phyloP scores from a whole-genome alignment of 257 asterid species.

The Paraleonurus japonicus region DNA sequence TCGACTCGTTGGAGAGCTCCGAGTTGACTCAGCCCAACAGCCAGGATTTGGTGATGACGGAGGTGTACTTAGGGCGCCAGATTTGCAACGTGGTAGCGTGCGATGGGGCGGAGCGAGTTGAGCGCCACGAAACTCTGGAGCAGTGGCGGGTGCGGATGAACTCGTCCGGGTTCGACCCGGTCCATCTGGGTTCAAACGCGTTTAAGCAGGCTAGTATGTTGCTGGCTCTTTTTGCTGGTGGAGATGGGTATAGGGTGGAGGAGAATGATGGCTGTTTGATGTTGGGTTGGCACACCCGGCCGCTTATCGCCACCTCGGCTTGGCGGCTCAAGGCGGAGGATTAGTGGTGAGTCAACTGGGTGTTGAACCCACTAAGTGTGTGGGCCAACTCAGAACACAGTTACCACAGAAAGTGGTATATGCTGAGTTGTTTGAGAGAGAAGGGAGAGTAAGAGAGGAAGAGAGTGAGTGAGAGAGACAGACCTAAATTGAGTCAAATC shows the following conservation, averaged over 20 bases:
- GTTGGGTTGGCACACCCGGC: constrained; percentile 89
- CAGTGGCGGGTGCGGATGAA: constrained; percentile 74
- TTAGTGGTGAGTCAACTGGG: constrained; percentile 28
- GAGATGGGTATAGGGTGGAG: constrained; percentile 78
- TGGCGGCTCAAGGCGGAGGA: constrained; percentile 53
- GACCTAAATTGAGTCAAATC: constrained; percentile 54
- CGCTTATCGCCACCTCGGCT: constrained; percentile 84
- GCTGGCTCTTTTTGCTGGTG: constrained; percentile 70
- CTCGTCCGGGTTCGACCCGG: constrained; percentile 65
- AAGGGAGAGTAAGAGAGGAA: no score
- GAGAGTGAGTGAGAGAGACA: constrained; percentile 35
- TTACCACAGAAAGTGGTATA: constrained; percentile 22
- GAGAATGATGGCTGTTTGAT: constrained; percentile 78
- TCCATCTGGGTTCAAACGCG: constrained; percentile 77
- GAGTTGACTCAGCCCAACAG: constrained; percentile 45
- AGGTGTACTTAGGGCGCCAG: constrained; percentile 72
- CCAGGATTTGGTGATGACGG: constrained; percentile 74
- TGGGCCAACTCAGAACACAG: constrained; percentile 28
- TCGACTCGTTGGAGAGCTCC: constrained; percentile 80
- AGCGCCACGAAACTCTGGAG: constrained; percentile 72
- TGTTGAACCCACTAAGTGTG: constrained; percentile 9
- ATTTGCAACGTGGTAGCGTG: constrained; percentile 89
- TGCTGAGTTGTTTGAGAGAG: constrained; percentile 34
- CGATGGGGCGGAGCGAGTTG: constrained; percentile 74
- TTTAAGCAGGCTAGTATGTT: constrained; percentile 86